Evolutionary conservation across 2,329 filamentous ascomycete species (phyloP).

Genomic region (Fusarium sp.): DNA sequence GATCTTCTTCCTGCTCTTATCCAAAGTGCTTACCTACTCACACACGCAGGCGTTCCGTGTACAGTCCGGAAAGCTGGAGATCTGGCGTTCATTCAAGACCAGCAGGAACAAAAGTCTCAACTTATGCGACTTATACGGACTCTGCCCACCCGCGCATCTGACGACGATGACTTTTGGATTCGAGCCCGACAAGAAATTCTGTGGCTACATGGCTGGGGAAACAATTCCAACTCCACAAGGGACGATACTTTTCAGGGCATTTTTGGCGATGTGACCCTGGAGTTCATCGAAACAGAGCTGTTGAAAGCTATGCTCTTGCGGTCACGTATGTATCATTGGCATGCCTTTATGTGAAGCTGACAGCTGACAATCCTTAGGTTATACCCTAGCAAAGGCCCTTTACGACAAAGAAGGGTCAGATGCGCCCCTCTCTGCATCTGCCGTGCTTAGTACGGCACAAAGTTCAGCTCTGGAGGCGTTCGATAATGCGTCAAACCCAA

Average conservation of each 20-base stretch:
- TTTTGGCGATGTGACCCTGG: conserved; percentile 68
- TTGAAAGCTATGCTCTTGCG: conserved; percentile 74
- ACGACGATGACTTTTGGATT: conserved; percentile 73
- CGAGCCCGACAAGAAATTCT: conserved; percentile 71
- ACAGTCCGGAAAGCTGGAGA: conserved; percentile 68
- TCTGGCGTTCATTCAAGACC: conserved; percentile 71
- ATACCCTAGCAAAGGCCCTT: conserved; percentile 70
- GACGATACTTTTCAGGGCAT: conserved; percentile 67
- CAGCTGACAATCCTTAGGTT: conserved; percentile 58
- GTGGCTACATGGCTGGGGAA: conserved; percentile 80
- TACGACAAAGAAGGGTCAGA: conserved; percentile 64
- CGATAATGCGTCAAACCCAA: conserved; percentile 85
- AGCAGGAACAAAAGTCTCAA: conserved; percentile 71
- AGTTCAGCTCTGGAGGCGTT: conserved; percentile 75
- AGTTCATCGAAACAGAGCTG: conserved; percentile 76
- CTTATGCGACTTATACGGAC: conserved; percentile 68
- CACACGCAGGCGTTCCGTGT: conserved; percentile 60
- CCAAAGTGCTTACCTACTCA: conserved; percentile 68
- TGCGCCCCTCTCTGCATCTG: conserved; percentile 59
- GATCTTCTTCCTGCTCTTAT: conserved; percentile 72
- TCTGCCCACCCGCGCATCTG: conserved; percentile 60
- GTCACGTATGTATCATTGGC: conserved; percentile 59
- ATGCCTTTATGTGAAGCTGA: too few relatives aligned
- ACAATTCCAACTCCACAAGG: conserved; percentile 47
- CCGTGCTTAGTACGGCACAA: conserved; percentile 70